Evolutionary conservation across 805 yeast genomes (phyloP).

Genomic region (Hanseniaspora osmophila): DNA sequence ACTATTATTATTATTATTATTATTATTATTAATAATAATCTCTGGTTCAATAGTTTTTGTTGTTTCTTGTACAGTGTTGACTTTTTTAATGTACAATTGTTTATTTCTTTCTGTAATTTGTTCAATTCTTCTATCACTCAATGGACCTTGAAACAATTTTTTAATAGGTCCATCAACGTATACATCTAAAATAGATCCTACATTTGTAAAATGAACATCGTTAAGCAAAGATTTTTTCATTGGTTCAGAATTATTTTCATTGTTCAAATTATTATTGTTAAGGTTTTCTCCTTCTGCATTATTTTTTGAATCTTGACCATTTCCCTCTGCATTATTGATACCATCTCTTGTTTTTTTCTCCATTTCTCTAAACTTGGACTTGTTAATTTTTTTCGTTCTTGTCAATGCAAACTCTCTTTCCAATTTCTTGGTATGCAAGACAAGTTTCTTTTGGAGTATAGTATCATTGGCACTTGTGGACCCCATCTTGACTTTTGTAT

Average conservation of each 20-base stretch:
- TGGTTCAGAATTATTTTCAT: neutral
- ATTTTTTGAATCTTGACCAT: slow-evolving; percentile 1
- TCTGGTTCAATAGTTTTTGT: neutral
- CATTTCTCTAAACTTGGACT: neutral
- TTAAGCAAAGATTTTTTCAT: slow-evolving; percentile 36
- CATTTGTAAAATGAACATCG: slow-evolving; percentile 34
- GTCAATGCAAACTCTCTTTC: neutral
- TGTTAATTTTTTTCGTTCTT: neutral
- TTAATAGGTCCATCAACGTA: slow-evolving; percentile 18
- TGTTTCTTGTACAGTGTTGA: neutral
- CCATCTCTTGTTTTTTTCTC: neutral
- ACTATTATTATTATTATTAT: too few relatives aligned
- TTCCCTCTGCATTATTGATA: neutral
- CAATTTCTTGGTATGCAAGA: neutral
- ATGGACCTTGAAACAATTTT: slow-evolving; percentile 18
- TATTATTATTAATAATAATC: too few relatives aligned
- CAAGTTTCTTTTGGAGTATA: neutral
- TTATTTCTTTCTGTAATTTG: slow-evolving; percentile 6
- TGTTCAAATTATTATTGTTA: slow-evolving; percentile 1
- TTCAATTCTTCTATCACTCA: slow-evolving; percentile 14
- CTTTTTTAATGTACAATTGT: neutral
- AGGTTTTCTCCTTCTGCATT: neutral
- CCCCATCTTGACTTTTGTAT: too few relatives aligned
- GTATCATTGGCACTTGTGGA: too few relatives aligned
- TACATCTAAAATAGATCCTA: slow-evolving; percentile 41